Base-by-base conservation (phyloP, 805 yeast genomes). In the Cyberlindnera sargentensis region DNA sequence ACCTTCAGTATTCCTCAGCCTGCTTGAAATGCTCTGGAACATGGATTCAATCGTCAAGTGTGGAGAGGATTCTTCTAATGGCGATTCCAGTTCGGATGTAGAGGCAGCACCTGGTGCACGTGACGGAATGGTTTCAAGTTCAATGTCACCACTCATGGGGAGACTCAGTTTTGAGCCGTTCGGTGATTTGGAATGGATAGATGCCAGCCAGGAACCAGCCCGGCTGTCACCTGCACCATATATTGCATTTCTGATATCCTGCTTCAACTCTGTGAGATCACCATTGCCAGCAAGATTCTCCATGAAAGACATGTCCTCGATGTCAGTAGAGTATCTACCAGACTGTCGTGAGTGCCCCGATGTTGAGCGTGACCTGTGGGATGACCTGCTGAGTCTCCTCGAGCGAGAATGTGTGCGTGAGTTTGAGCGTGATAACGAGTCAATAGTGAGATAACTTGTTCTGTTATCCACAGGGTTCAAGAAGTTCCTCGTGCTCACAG, bases 231-330 rank as follows among this genome's bases (percentile, higher is more conserved):
- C 46, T 10, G 43, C 42, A 11, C 48, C 53, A 15, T 45, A 44
- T 2, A 55, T 36, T 3, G 60, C 58, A n/a, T 34, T 46, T 37
- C 42, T 53, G n/a, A 55, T 42, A 29, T 52, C 60, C 4, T 30
- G 42, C 20, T 49, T 52, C 38, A 55, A 36, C 5, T 41, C 44
- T 2, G 25, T n/a, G 4, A 52, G 35, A 8, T 48, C 52, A 2
- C 40, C 47, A 23, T 31, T 45, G 4, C 46, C 52, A 10, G 41
- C 44, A 10, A 52, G 39, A 5, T 41, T 40, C 33, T 37, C 43
- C 39, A 52, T 44, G 30, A 47, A 46, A 7, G 50, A 45, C 24
- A 39, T 26, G 4, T 43, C 28, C 20, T 39, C 32, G 4, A 33
- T 9, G 2, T 28, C 30, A 9, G 30, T 11, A 9, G 37, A 35